Percentiles rank a stretch among this genome's conserved stretches.
Conservation (phyloP, 306 rosid genomes). For the Sechiopsis laciniata region DNA sequence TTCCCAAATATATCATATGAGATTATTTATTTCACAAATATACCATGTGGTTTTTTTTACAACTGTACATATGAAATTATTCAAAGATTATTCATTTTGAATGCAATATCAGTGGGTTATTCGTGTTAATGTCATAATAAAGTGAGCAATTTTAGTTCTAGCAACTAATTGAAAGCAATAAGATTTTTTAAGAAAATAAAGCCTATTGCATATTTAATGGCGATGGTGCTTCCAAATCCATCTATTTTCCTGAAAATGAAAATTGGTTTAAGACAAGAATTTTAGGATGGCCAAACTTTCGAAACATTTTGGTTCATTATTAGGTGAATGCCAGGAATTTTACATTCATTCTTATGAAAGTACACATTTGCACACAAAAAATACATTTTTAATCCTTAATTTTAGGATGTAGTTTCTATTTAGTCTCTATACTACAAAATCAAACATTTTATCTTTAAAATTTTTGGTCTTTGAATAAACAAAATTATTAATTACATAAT, state of each 20-base stretch:
- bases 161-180: neutral
- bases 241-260: neutral
- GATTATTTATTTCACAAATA: no score
- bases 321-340: neutral
- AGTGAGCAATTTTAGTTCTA: neutral
- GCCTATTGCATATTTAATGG: neutral
- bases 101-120: no score
- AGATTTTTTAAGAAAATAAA: neutral
- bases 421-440: no score
- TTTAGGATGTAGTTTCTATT: no score
- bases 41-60: no score
- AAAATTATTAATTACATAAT: no score
- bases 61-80: no score
- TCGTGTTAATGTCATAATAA: neutral
- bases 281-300: neutral
- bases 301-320: neutral
- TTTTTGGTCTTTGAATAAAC: no score
- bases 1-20: neutral
- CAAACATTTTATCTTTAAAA: no score
- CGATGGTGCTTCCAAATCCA: neutral
- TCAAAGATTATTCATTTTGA: neutral
- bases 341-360: neutral
- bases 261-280: neutral
- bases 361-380: no score
- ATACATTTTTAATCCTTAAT: no score